Conservation (phyloP, 2,329 filamentous ascomycete genomes). For the Fusarium xyrophilum region DNA sequence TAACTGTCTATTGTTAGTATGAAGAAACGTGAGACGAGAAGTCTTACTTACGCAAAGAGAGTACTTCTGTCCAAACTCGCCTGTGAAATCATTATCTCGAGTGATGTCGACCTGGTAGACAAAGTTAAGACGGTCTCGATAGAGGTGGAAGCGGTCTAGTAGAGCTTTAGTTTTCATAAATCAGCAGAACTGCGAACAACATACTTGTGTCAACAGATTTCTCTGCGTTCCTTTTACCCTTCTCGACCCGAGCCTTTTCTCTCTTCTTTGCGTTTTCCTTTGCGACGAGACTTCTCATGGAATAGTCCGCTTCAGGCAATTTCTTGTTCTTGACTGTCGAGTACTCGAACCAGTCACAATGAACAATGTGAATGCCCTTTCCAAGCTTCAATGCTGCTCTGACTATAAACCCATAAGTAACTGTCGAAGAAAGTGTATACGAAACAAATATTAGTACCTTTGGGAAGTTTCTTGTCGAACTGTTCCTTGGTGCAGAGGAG, state of each 20-base stretch:
- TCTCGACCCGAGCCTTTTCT: conserved; percentile 47
- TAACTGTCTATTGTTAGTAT: conserved; percentile 56
- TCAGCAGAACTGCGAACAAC: neutral
- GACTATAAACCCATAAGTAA: conserved; percentile 41
- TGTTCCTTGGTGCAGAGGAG: conserved; percentile 70
- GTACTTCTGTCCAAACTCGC: conserved; percentile 64
- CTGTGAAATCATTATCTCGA: conserved; percentile 54
- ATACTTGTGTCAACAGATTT: conserved; percentile 59
- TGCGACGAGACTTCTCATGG: conserved; percentile 47
- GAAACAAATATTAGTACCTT: conserved; percentile 41
- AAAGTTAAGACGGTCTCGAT: conserved; percentile 68
- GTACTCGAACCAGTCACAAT: conserved; percentile 61
- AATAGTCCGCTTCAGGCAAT: conserved; percentile 49
- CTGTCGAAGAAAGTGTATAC: neutral
- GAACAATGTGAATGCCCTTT: conserved; percentile 52
- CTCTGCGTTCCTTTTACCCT: conserved; percentile 50
- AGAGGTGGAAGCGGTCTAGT: conserved; percentile 68
- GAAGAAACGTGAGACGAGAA: neutral
- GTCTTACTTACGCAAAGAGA: conserved; percentile 61
- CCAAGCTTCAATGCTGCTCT: conserved; percentile 48
- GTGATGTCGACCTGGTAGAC: conserved; percentile 68
- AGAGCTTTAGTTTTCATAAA: neutral
- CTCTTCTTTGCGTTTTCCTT: conserved; percentile 43
- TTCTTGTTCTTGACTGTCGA: conserved; percentile 47
- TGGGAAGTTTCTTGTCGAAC: conserved; percentile 57